Base-by-base conservation (phyloP, 1,284 basidiomycete species). In the Meira nashicola region DNA sequence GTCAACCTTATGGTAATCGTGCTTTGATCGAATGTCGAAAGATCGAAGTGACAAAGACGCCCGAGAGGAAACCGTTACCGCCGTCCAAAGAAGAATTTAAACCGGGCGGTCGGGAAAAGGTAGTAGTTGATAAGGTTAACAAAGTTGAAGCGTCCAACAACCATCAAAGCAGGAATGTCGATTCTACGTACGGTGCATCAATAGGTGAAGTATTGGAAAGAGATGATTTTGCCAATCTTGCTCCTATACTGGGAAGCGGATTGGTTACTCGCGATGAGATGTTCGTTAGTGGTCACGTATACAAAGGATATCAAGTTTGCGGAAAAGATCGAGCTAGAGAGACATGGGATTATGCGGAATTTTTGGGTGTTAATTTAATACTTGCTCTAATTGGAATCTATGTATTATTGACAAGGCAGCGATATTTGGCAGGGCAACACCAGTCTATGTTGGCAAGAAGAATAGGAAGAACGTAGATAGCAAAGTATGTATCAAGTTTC, bases 251-350 rank as follows among this genome's bases (percentile, higher is more conserved):
- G 11, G 46, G 6, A 25, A 25, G 12, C 12, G 12, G 25, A 9
- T 25, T 17, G 17, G 17, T n/a, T n/a, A 5, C 46, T 23, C 37
- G 50, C 4, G 17, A 39, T 14, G 50, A 53, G 28, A 53, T 19
- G 12, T 33, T 39, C 28, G 15, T 53, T 5, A 25, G 50, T 12
- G 28, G 39, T 41, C n/a, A 39, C 15, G 28, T 53, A 15, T 53
- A 53, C 50, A 39, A 41, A 39, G 50, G 50, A n/a, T 53, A 38
- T 41, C 50, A 53, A 41, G 19, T 53, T 14, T 53, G 50, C 28
- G 50, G 50, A 38, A 14, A 33, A 25, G 37, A 39, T 39, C n/a
- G 19, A 17, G 50, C 37, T 5, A 4, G 28, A 39, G 50, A 37
- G 14, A 37, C 50, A 8, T 53, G 50, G 50, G 37, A 53, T 41